These are phyloP conservation scores for Annona cherimola DNA, from an alignment of 164 flowering plant genomes.

Conservation along the genomic window DNA sequence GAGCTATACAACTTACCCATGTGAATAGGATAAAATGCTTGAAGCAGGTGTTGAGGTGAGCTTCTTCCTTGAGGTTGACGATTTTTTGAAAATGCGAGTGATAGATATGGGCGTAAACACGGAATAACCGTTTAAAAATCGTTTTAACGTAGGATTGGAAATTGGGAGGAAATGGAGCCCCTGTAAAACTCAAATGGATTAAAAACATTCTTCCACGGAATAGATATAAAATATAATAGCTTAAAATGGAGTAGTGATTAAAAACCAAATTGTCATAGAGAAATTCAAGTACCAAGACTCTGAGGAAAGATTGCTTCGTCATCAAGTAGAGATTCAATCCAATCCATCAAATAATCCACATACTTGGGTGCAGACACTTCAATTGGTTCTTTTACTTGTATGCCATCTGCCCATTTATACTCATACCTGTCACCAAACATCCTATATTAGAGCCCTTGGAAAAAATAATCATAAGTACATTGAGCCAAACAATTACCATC, in stretches of 20 bases:
- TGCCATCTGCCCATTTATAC: constrained; percentile 98
- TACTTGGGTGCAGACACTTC: constrained; percentile 98
- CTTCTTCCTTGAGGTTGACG: constrained; percentile 17
- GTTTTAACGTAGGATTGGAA: constrained; percentile 14
- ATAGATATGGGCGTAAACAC: constrained; percentile 18
- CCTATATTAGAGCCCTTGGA: constrained; percentile 8
- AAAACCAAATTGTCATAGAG: neutral
- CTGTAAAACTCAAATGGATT: constrained; percentile 1
- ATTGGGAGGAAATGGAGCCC: constrained; percentile 20
- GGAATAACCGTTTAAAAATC: constrained; percentile 18
- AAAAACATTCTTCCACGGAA: neutral
- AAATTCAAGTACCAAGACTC: constrained; percentile 63
- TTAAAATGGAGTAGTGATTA: neutral
- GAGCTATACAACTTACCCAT: constrained; percentile 7
- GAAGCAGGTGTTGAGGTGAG: constrained; percentile 23
- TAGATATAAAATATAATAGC: neutral
- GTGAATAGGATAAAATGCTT: constrained; percentile 22
- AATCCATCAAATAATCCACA: constrained; percentile 96
- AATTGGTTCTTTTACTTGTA: constrained; percentile 87
- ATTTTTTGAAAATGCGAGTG: constrained; percentile 22
- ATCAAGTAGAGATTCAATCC: constrained; percentile 92
- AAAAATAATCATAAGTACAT: neutral
- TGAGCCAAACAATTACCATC: too few species aligned
- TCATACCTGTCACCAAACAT: constrained; percentile 58
- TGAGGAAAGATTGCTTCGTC: constrained; percentile 94